Base-by-base conservation (phyloP, 257 asterid species). In the Cruciata laevipes region DNA sequence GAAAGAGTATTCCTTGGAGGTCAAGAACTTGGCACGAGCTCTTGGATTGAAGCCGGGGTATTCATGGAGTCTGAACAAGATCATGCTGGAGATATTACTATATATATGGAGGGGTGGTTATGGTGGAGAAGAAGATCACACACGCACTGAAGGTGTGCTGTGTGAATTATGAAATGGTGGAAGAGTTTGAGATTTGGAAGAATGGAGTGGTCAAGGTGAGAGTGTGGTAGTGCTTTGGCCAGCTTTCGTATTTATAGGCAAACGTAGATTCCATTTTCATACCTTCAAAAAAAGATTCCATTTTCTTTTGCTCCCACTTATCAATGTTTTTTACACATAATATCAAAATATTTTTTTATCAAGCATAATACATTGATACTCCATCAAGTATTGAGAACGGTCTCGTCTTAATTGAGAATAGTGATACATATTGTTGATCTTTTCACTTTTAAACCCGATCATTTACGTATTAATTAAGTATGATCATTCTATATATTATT, bases 241-340 rank as follows among this genome's bases (percentile, higher is more conserved):
- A 57, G 72, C 8, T 66, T 33, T 44, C 51, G 66, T 77, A 82
- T 80, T 77, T 86, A 86, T 86, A 82, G 79, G 66, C 30, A 51
- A 44, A 3, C 18, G 59, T 27, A 63, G 66, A 33, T 30, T n/a
- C 71, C 69, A 77, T 81, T n/a, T n/a, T n/a, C n/a, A n/a, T n/a
- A n/a, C n/a, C n/a, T n/a, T n/a, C n/a, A n/a, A n/a, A n/a, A n/a
- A n/a, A n/a, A 63, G 66, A 33, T 30, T n/a, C 71, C 69, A 77
- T 81, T 79, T 76, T 40, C 56, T 32, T 5, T 51, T 52, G 10
- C 60, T 63, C 60, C 44, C 61, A 56, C 31, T 40, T 67, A 32
- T 61, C 21, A n/a, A 20, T 44, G 63, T 69, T 18, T 30, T 38
- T 24, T 37, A 37, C 2, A 9, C 13, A 27, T 27, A 27, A 27